Base-by-base conservation (phyloP, 495 filamentous ascomycete genomes). In the Paragyromitra xinjiangensis region DNA sequence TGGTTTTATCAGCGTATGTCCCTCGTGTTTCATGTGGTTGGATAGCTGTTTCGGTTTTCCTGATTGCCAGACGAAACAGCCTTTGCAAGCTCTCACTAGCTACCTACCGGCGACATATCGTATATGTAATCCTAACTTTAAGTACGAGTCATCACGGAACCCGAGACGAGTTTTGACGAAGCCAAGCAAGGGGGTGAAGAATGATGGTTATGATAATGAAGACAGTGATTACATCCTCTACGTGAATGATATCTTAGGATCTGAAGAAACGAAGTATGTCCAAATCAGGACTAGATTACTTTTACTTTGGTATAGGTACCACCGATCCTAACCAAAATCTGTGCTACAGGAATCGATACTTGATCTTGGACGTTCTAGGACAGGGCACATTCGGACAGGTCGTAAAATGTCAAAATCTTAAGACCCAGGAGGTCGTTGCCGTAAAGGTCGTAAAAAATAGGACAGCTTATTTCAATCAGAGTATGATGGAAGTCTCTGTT, bases 401-500 rank as follows among this genome's bases (percentile, higher is more conserved):
- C 14, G 96, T 99, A 61, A 99, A 99, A 85, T 99, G 96, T 83
- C 96, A 99, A 84, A 99, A 98, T 79, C 84, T 98, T 78, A 97
- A 96, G 83, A 98, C 96, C 0, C 93, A 97, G 83, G 96, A 99
- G 84, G 96, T 99, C 44, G 95, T 99, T 34, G 96, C 96, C 1
- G 96, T 99, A 72, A 99, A 99, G 85, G 96, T 98, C 39, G 95
- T 99, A 85, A 99, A 99, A 84, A 99, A 99, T 83, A 90, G 96
- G 83, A 98, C 95, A 0, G 96, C 96, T 19, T 99, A 99, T 82
- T 99, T 99, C 87, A 99, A 99, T 82, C 96, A 99, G 84, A 99
- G 96, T 83, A 99, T 99, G 96, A 99, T 99, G 96, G 96, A 99
- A 81, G 96, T 99, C 37, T 99, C 96, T 7, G 96, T 99, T 7